Conservation (phyloP, 2,329 filamentous ascomycete species). For the Teratosphaeriaceae sp. region DNA sequence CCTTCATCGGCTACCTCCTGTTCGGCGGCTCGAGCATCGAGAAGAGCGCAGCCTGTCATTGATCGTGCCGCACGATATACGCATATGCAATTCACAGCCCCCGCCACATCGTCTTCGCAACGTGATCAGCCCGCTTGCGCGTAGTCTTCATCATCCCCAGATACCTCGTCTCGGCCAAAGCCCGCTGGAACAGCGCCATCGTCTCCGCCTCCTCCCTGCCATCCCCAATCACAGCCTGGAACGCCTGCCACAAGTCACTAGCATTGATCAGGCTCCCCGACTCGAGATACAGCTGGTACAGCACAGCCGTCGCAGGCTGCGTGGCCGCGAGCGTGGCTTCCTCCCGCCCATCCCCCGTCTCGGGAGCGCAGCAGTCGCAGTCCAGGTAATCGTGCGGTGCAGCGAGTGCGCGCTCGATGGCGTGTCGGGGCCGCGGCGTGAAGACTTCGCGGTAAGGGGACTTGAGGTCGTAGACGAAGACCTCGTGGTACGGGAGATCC, state of each 20-base stretch:
- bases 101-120: conserved; percentile 74
- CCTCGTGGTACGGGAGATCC: conserved; percentile 58
- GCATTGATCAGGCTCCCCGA: conserved; percentile 71
- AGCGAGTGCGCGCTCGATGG: conserved; percentile 64
- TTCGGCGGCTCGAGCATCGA: conserved; percentile 66
- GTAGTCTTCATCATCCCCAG: conserved; percentile 85
- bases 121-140: conserved; percentile 85
- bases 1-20: conserved; percentile 77
- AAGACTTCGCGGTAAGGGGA: conserved; percentile 68
- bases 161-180: conserved; percentile 73
- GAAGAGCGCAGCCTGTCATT: conserved; percentile 89
- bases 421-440: conserved; percentile 62
- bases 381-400: conserved; percentile 71
- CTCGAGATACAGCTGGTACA: conserved; percentile 76
- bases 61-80: conserved; percentile 18
- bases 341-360: conserved; percentile 34
- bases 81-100: conserved; percentile 4
- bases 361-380: conserved; percentile 57
- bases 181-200: conserved; percentile 73
- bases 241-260: conserved; percentile 73
- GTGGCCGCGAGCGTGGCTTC: conserved; percentile 49
- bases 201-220: conserved; percentile 31
- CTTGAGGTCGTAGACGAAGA: conserved; percentile 68
- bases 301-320: conserved; percentile 62
- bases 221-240: conserved; percentile 55